Evolutionary conservation across 495 filamentous ascomycete genomes (phyloP).

Genomic region (Beverwykella pulmonaria): DNA sequence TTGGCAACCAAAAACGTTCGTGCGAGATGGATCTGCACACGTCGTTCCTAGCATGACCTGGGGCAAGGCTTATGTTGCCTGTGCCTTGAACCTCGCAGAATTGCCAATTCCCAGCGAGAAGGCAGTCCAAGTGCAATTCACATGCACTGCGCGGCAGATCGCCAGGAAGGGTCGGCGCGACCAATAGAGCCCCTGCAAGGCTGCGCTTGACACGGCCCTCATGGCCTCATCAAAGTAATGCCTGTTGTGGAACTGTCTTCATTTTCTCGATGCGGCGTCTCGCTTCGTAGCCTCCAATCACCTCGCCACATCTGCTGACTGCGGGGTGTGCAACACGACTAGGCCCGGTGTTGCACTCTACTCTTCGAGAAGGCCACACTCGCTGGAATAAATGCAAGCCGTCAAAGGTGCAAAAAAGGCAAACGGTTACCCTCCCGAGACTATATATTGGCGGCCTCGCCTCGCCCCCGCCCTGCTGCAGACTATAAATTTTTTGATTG

Average conservation of each 20-base stretch:
- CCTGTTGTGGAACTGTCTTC: neutral
- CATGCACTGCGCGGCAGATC: neutral
- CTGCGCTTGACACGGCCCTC: neutral
- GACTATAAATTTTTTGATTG: neutral
- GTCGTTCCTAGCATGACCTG: no score
- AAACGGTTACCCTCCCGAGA: neutral
- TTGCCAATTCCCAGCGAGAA: neutral
- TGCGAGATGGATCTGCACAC: no score
- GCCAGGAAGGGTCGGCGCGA: neutral
- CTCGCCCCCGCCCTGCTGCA: neutral
- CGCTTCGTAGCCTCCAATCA: neutral
- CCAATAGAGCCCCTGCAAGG: neutral
- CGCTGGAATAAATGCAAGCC: neutral
- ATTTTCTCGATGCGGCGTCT: neutral
- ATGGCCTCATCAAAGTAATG: neutral
- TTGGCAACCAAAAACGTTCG: no score
- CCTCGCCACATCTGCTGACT: neutral
- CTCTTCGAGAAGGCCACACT: neutral
- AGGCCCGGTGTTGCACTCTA: neutral
- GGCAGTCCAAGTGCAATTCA: neutral
- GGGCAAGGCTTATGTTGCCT: no score
- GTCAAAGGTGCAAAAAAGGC: neutral
- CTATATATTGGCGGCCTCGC: slow-evolving; percentile 2
- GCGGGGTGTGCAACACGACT: neutral
- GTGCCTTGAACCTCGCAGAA: no score